Conservation (phyloP, 2,329 filamentous ascomycete genomes). For the Colletotrichum endophyticum region DNA sequence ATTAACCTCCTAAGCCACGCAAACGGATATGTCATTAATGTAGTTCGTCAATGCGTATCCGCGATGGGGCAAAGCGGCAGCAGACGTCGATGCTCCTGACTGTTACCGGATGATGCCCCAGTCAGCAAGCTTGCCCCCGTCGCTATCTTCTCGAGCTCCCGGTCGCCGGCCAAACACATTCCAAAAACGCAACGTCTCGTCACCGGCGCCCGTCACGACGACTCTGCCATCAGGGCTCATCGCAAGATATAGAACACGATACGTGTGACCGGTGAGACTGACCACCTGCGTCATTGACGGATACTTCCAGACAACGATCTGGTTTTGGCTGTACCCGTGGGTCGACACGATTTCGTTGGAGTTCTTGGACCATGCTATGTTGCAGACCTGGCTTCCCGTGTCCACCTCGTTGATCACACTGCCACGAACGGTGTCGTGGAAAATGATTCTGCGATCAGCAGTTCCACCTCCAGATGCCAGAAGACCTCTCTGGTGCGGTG, state of each 20-base stretch:
- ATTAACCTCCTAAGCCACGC: background rate
- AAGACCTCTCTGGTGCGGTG: slow-evolving; percentile 90
- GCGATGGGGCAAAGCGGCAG: background rate
- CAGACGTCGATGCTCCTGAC: background rate
- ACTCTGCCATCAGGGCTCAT: slow-evolving; percentile 97
- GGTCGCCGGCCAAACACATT: slow-evolving; percentile 89
- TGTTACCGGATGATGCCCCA: slow-evolving; percentile 81
- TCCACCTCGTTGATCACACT: slow-evolving; percentile 85
- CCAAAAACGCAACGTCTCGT: slow-evolving; percentile 97
- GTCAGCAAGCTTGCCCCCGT: slow-evolving; percentile 70
- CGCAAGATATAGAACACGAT: slow-evolving; percentile 91
- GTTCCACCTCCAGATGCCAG: slow-evolving; percentile 97
- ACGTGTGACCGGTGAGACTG: slow-evolving; percentile 94
- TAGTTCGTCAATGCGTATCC: background rate
- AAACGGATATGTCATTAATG: background rate
- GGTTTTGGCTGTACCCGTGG: slow-evolving; percentile 96
- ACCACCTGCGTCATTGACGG: slow-evolving; percentile 97
- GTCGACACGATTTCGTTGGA: slow-evolving; percentile 97
- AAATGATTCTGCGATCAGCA: slow-evolving; percentile 94
- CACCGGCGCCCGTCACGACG: slow-evolving; percentile 93
- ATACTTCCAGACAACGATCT: slow-evolving; percentile 99
- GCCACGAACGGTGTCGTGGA: slow-evolving; percentile 94
- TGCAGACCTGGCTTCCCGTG: slow-evolving; percentile 98
- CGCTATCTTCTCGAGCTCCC: slow-evolving; percentile 72
- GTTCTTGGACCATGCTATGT: slow-evolving; percentile 95